Evolutionary conservation across 768 basidiomycete genomes (phyloP), one percentile per base, ranked within the genome.

Genomic region (Rhizopogon salebrosus): DNA sequence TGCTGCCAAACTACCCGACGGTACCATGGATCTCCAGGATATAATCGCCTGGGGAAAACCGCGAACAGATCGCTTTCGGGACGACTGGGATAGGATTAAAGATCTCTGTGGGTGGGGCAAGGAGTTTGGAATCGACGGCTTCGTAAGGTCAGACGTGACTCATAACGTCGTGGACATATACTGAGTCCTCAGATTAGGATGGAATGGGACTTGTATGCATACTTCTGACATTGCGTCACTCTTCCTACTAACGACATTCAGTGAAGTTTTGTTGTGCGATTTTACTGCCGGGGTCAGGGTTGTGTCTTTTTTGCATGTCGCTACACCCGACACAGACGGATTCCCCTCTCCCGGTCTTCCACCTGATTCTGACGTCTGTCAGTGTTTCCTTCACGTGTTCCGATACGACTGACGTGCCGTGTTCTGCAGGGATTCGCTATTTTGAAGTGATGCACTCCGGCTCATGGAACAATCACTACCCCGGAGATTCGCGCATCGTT

Each of bases 181-280:
- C 31, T 34, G 31, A 46, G 4, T 16, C 20, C 23, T 6, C 11
- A 34, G 10, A 34, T 9, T 34, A 77, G 74, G 54, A 77, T 77
- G 77, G 74, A 77, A 67, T 71, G 72, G 69, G 69, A 75, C 55
- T 77, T 80, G 76, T 78, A 54, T 57, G 75, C 64, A 23, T 13
- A 7, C 18, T 38, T 22, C 48, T 7, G 2, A 6, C 20, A 9
- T 6, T 7, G 13, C 4, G 7, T 55, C 13, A 4, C 3, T 20
- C 8, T 10, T 24, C 14, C 31, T 3, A 34, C 3, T 52, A 11
- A 49, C 10, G 27, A 23, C 18, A 14, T 52, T 18, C 42, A 78
- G 76, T 53, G 78, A 80, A 60, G 63, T 76, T 11, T 75, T 77
- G 71, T 63, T 77, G 8, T 79, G 78, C 54, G 68, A 78, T 55